A percentile compares a stretch with the other conserved stretches of the same genome.
These are phyloP conservation scores for Aphanoascus verrucosus DNA, from an alignment of 2,329 filamentous ascomycete genomes.

Conservation along the genomic window DNA sequence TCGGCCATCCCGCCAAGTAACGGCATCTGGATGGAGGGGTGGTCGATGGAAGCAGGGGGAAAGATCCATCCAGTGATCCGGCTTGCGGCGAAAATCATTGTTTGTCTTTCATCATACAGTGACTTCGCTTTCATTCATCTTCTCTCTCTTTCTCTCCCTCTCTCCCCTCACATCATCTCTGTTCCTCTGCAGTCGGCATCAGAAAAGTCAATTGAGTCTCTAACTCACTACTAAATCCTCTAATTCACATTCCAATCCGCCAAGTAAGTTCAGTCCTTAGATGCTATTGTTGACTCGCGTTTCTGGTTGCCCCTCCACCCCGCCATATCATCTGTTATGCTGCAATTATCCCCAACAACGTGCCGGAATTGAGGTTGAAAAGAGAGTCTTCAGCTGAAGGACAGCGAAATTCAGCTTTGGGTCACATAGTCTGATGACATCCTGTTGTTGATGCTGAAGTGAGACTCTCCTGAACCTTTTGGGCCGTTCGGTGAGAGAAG, in stretches of 20 bases:
- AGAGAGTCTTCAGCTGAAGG: too few relatives aligned
- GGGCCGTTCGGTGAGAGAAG: background rate
- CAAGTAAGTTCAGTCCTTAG: slow-evolving; percentile 5
- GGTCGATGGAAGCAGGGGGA: background rate
- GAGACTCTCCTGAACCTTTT: background rate
- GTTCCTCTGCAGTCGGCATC: background rate
- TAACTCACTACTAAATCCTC: too few relatives aligned
- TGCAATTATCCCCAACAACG: background rate
- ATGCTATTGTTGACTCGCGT: background rate
- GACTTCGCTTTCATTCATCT: background rate
- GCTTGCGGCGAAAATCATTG: background rate
- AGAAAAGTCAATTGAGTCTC: background rate
- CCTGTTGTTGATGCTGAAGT: background rate
- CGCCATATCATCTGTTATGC: slow-evolving; percentile 1
- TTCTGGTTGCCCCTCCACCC: slow-evolving; percentile 10
- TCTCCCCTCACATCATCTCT: slow-evolving; percentile 8
- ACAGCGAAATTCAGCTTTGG: background rate
- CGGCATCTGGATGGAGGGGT: background rate
- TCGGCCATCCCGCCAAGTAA: slow-evolving; percentile 1
- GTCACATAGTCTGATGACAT: too few relatives aligned
- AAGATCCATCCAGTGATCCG: too few relatives aligned
- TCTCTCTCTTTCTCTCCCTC: slow-evolving; percentile 13
- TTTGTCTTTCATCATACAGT: slow-evolving; percentile 2
- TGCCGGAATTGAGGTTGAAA: too few relatives aligned
- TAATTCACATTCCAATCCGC: background rate